phyloP scores from a whole-genome alignment of 2,329 filamentous ascomycete genomes.

The Penicillium hordei region DNA sequence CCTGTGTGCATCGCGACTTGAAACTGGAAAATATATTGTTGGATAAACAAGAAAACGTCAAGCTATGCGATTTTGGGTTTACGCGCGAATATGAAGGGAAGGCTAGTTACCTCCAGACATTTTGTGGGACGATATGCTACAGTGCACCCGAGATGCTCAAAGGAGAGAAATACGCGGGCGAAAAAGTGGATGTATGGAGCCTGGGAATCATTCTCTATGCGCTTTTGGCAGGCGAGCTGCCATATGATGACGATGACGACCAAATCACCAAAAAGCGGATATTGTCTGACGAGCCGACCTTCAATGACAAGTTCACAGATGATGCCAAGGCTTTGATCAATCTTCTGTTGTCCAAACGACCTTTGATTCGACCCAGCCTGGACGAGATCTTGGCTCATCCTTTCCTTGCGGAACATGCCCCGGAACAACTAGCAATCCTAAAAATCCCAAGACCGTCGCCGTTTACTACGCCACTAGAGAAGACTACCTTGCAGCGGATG shows the following conservation, averaged over 20 bases:
- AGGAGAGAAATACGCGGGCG: constrained; percentile 94
- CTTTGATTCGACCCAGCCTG: constrained; percentile 75
- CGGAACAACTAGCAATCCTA: constrained; percentile 84
- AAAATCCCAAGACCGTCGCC: constrained; percentile 76
- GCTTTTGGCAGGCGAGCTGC: constrained; percentile 75
- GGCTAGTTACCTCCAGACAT: constrained; percentile 91
- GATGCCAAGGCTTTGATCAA: constrained; percentile 77
- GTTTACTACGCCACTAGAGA: constrained; percentile 83
- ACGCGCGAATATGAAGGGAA: constrained; percentile 96
- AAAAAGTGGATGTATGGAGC: constrained; percentile 99
- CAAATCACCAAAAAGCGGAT: constrained; percentile 82
- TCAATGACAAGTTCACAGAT: constrained; percentile 73
- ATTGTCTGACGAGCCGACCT: constrained; percentile 79
- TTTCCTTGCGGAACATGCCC: constrained; percentile 83
- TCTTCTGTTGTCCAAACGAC: constrained; percentile 83
- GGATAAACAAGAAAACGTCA: constrained; percentile 96
- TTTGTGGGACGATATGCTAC: constrained; percentile 97
- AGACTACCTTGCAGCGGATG: constrained; percentile 89
- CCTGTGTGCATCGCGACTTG: constrained; percentile 92
- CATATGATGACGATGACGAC: constrained; percentile 96
- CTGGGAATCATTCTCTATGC: constrained; percentile 89
- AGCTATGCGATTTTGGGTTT: constrained; percentile 96
- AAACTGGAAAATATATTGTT: constrained; percentile 96
- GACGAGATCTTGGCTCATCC: constrained; percentile 84
- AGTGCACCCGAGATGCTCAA: constrained; percentile 98